Conservation (phyloP, 1,139 yeast species). For the Taiozyma sp. region DNA sequence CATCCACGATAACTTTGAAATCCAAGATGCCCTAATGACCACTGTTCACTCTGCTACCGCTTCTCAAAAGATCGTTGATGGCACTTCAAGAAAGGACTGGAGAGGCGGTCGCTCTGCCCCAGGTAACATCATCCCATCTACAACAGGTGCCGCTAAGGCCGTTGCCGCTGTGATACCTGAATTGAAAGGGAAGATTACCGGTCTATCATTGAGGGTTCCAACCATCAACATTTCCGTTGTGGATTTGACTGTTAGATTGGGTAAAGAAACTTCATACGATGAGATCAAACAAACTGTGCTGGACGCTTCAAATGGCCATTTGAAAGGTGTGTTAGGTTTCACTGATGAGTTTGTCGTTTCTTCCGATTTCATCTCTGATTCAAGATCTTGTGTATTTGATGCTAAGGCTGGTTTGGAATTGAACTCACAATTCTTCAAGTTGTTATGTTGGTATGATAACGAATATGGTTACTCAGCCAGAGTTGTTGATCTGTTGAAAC, state of each 20-base stretch:
- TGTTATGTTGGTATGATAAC: slow-evolving; percentile 86
- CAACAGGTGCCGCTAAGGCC: slow-evolving; percentile 92
- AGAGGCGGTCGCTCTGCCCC: slow-evolving; percentile 95
- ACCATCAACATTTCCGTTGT: slow-evolving; percentile 84
- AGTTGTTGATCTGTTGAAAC: slow-evolving; percentile 82
- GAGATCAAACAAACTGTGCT: slow-evolving; percentile 69
- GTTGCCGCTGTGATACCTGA: slow-evolving; percentile 88
- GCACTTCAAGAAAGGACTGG: slow-evolving; percentile 95
- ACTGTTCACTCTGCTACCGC: slow-evolving; percentile 89
- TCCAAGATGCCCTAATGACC: slow-evolving; percentile 87
- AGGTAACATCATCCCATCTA: slow-evolving; percentile 85
- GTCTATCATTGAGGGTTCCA: slow-evolving; percentile 89
- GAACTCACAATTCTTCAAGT: slow-evolving; percentile 81
- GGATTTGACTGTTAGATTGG: slow-evolving; percentile 68
- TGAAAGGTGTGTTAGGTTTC: slow-evolving; percentile 77
- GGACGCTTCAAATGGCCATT: slow-evolving; percentile 66
- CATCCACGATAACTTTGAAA: slow-evolving; percentile 72
- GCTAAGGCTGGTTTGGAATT: slow-evolving; percentile 82
- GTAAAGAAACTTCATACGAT: slow-evolving; percentile 67
- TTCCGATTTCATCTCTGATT: slow-evolving; percentile 74
- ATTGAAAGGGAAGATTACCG: slow-evolving; percentile 83
- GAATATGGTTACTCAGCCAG: slow-evolving; percentile 90
- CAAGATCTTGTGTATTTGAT: slow-evolving; percentile 78
- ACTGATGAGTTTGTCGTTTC: slow-evolving; percentile 85
- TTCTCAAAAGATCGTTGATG: slow-evolving; percentile 87